Evolutionary conservation across 2,329 filamentous ascomycete genomes (phyloP).

Genomic region (Ceratocystis huliohia): DNA sequence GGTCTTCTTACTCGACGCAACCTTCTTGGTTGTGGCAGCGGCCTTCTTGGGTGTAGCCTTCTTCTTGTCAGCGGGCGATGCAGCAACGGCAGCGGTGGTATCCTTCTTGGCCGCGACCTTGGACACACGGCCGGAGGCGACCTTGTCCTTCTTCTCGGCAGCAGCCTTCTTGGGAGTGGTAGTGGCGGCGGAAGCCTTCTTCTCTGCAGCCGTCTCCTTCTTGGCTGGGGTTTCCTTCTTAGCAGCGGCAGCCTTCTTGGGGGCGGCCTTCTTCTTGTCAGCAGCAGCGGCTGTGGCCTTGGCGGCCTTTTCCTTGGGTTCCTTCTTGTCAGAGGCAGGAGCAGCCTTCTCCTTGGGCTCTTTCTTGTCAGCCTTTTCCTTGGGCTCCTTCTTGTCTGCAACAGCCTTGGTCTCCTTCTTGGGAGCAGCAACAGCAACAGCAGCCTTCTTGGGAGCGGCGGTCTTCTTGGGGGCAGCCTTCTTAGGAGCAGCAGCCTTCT

Average conservation of each 20-base stretch:
- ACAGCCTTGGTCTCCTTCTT: slow-evolving; percentile 28
- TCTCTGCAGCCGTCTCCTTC: slow-evolving; percentile 36
- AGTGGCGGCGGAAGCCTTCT: slow-evolving; percentile 39
- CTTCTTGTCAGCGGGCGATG: slow-evolving; percentile 26
- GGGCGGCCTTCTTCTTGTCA: slow-evolving; percentile 25
- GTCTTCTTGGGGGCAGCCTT: slow-evolving; percentile 24
- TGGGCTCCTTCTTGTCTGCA: slow-evolving; percentile 47
- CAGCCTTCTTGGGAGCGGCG: slow-evolving; percentile 13
- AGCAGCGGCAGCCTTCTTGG: slow-evolving; percentile 26
- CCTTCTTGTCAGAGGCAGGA: slow-evolving; percentile 25
- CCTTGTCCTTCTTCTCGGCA: slow-evolving; percentile 27
- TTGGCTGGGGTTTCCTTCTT: slow-evolving; percentile 25
- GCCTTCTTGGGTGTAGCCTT: slow-evolving; percentile 23
- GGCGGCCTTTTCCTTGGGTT: slow-evolving; percentile 38
- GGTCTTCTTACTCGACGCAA: slow-evolving; percentile 35
- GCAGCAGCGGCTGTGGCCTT: slow-evolving; percentile 52
- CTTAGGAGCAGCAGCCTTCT: slow-evolving; percentile 25
- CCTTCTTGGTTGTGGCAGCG: slow-evolving; percentile 35
- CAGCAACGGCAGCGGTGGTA: slow-evolving; percentile 9
- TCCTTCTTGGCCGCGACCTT: slow-evolving; percentile 26
- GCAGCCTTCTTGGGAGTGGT: slow-evolving; percentile 30
- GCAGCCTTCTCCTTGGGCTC: slow-evolving; percentile 28
- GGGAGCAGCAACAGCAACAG: slow-evolving; percentile 23
- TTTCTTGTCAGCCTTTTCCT: slow-evolving; percentile 29
- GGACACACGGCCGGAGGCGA: slow-evolving; percentile 24